Evolutionary conservation across 768 basidiomycete genomes (phyloP), one percentile per base, ranked within the genome.

Genomic region (Cystofilobasidium macerans): DNA sequence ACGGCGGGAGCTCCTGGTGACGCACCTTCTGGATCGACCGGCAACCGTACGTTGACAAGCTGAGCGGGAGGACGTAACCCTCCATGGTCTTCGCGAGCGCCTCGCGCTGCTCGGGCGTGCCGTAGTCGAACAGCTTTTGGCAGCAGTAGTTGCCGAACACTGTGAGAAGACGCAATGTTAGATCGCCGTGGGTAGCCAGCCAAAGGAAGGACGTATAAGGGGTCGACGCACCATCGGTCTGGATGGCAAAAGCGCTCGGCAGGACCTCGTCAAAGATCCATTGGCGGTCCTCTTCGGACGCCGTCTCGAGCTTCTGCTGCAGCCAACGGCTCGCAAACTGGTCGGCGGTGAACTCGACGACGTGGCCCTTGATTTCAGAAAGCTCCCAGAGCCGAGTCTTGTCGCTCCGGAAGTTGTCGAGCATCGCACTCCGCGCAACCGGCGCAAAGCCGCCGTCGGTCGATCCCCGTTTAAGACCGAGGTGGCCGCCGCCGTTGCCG

Each of bases 271-370:
- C 84, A 69, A 91, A 95, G 42, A 94, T 80, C 38, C 79, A 75
- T 70, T 87, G 83, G 74, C 84, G 86, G 72, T 91, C 90, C 67
- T 89, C 89, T 43, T 80, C 80, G n/a, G 83, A 80, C 7, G 89
- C 86, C 2, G 77, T 78, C 74, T 88, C 85, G 47, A 97, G 80
- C 72, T 87, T 86, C 71, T 87, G 85, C 74, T 98, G 94, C 68
- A 99, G 92, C 76, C 97, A 91, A 12, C 94, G 84, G n/a, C 92
- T 95, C n/a, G 92, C 94, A 69, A 93, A 88, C 73, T 95, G 93
- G 76, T 98, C 94, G 18, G 84, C 83, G 65, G 88, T 86, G 75
- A 99, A 99, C 75, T 97, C 94, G 45, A 88, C 85, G 62, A 94
- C 76, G 74, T 87, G 82, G 11, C 89, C 89, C 53, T 81, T 80